These are phyloP conservation scores for Ophiostoma triangulosporum DNA, from an alignment of 2,329 filamentous ascomycete species.

Conservation along the genomic window DNA sequence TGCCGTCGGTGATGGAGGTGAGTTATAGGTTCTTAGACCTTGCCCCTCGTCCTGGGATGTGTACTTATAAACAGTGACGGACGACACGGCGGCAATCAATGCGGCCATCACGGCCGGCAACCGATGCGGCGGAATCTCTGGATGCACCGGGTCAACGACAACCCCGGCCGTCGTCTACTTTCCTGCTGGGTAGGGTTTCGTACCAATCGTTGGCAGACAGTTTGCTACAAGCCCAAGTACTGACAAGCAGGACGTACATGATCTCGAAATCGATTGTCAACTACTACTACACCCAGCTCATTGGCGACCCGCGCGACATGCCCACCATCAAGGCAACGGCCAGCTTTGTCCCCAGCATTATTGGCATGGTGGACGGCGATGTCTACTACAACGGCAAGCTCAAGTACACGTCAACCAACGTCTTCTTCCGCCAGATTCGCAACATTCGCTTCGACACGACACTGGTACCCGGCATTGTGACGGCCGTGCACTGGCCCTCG, in stretches of 20 bases:
- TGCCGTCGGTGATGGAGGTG: conserved; percentile 55
- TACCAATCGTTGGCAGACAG: too few relatives aligned
- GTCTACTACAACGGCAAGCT: conserved; percentile 28
- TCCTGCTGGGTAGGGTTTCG: conserved; percentile 12
- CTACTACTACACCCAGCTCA: conserved; percentile 17
- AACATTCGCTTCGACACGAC: conserved; percentile 16
- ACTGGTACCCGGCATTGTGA: conserved; percentile 16
- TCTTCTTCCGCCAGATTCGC: conserved; percentile 24
- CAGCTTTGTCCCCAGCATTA: conserved; percentile 27
- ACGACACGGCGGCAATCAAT: conserved; percentile 62
- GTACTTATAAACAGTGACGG: conserved; percentile 29
- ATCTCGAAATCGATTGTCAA: conserved; percentile 15
- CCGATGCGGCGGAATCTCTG: conserved; percentile 18
- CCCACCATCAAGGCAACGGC: conserved; percentile 21
- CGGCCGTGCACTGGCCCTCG: conserved; percentile 49
- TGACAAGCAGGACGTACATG: conserved; percentile 14
- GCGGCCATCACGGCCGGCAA: conserved; percentile 39
- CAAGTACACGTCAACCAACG: conserved; percentile 42
- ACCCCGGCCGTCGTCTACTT: conserved; percentile 16
- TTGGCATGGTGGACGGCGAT: conserved; percentile 35
- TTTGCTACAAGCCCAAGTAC: too few relatives aligned
- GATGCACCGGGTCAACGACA: conserved; percentile 12
- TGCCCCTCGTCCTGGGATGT: background rate
- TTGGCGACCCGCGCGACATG: conserved; percentile 15
- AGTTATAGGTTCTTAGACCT: background rate